Evolutionary conservation across 805 yeast genomes (phyloP).

Genomic region (Metschnikowia gelsemii): DNA sequence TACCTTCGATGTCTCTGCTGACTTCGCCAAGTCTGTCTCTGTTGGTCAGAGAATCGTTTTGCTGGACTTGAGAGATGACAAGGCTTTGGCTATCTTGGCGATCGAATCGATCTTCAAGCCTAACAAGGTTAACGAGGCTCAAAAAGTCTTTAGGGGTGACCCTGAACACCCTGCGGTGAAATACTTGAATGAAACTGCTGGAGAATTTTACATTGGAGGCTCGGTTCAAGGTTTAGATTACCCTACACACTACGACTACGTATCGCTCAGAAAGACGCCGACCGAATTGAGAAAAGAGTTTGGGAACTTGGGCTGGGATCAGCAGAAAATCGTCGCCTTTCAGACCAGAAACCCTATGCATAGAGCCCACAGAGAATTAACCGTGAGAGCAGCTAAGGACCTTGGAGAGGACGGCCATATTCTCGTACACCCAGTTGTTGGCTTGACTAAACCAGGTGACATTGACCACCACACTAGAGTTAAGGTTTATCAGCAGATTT

Average conservation of each 20-base stretch:
- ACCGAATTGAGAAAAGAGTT: conserved; percentile 87
- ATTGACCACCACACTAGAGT: conserved; percentile 98
- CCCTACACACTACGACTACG: conserved; percentile 89
- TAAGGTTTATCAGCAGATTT: conserved; percentile 87
- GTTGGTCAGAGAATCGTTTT: conserved; percentile 67
- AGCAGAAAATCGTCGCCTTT: conserved; percentile 80
- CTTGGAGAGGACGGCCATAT: conserved; percentile 73
- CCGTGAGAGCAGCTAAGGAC: conserved; percentile 95
- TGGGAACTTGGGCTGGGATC: conserved; percentile 74
- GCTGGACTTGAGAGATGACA: conserved; percentile 78
- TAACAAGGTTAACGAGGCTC: conserved; percentile 76
- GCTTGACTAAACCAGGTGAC: conserved; percentile 95
- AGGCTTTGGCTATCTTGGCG: conserved; percentile 77
- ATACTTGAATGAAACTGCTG: conserved; percentile 70
- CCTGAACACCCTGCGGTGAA: conserved; percentile 93
- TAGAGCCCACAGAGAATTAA: conserved; percentile 94
- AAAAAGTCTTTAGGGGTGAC: conserved; percentile 90
- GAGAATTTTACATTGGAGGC: conserved; percentile 89
- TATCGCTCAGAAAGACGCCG: conserved; percentile 84
- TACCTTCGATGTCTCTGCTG: conserved; percentile 70
- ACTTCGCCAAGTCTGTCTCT: conserved; percentile 44
- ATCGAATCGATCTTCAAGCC: conserved; percentile 79
- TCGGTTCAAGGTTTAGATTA: conserved; percentile 76
- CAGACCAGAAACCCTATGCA: conserved; percentile 99
- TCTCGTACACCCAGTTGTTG: conserved; percentile 94